phyloP scores from a whole-genome alignment of 495 filamentous ascomycete genomes.

The Trichoderma gamsii region DNA sequence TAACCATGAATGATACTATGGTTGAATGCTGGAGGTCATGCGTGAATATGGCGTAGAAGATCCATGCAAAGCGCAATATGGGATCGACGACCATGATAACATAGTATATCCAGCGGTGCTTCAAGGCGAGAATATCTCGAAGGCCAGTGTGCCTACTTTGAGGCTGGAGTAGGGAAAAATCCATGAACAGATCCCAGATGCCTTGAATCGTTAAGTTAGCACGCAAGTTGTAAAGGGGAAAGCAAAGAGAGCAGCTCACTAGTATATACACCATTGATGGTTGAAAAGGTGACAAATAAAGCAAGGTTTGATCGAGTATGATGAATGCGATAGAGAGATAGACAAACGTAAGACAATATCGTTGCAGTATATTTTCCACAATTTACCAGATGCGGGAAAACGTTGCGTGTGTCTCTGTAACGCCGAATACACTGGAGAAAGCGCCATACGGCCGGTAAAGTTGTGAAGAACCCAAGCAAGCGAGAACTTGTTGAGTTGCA shows the following conservation, averaged over 20 bases:
- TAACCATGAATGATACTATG: slow-evolving; percentile 66
- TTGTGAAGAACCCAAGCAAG: slow-evolving; percentile 78
- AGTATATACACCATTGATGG: slow-evolving; percentile 74
- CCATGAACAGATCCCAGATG: slow-evolving; percentile 96
- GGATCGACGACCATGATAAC: slow-evolving; percentile 75
- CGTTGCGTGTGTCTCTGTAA: slow-evolving; percentile 77
- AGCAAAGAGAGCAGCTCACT: slow-evolving; percentile 42
- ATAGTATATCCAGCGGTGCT: slow-evolving; percentile 75
- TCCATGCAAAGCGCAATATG: slow-evolving; percentile 90
- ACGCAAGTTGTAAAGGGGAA: neutral
- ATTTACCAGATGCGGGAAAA: slow-evolving; percentile 90
- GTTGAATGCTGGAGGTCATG: slow-evolving; percentile 74
- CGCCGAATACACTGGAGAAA: slow-evolving; percentile 85
- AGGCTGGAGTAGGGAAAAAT: slow-evolving; percentile 81
- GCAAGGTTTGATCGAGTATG: slow-evolving; percentile 45
- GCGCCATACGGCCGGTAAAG: slow-evolving; percentile 80
- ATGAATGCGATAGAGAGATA: slow-evolving; percentile 79
- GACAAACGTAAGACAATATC: slow-evolving; percentile 66
- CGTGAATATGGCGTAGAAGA: slow-evolving; percentile 83
- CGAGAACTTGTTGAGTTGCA: slow-evolving; percentile 86
- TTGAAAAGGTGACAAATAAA: slow-evolving; percentile 71
- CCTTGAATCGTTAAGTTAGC: slow-evolving; percentile 37
- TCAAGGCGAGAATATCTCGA: slow-evolving; percentile 73
- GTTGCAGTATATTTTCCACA: slow-evolving; percentile 86
- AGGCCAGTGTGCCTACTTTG: slow-evolving; percentile 63